phyloP scores from a whole-genome alignment of 2,329 filamentous ascomycete species.

The Exophiala dermatitidis region DNA sequence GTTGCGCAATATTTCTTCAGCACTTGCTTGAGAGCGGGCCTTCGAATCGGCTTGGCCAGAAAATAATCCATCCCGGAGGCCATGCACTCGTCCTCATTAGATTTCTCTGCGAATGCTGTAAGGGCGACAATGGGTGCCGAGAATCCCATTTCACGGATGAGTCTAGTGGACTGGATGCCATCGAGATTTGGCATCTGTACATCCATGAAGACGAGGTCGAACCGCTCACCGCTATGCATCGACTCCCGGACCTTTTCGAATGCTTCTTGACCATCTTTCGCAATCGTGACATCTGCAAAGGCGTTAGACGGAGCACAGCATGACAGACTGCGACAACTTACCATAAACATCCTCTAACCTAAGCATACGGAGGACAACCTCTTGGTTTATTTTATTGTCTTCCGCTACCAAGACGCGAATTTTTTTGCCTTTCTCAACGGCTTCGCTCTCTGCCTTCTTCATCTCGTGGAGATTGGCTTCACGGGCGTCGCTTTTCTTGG shows the following conservation, averaged over 20 bases:
- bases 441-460: constrained; percentile 57
- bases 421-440: constrained; percentile 49
- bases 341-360: constrained; percentile 43
- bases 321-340: constrained; percentile 31
- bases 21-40: constrained; percentile 80
- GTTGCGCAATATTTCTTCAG: constrained; percentile 73
- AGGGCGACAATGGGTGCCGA: constrained; percentile 81
- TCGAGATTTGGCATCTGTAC: constrained; percentile 92
- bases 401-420: constrained; percentile 82
- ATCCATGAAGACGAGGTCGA: constrained; percentile 93
- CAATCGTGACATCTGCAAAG: constrained; percentile 70
- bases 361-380: constrained; percentile 57
- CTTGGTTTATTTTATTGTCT: constrained; percentile 60
- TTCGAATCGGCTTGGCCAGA: constrained; percentile 64
- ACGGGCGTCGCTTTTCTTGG: constrained; percentile 37
- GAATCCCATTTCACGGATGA: constrained; percentile 83
- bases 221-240: constrained; percentile 65
- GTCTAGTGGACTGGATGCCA: constrained; percentile 73
- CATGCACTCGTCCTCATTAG: constrained; percentile 77
- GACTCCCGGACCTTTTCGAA: constrained; percentile 76
- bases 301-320: constrained; percentile 50
- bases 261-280: constrained; percentile 78
- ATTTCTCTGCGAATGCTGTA: constrained; percentile 84
- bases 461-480: constrained; percentile 60
- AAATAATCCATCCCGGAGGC: constrained; percentile 92